phyloP scores from a whole-genome alignment of 345 rosid species.

The Pseudoturritis turrita region DNA sequence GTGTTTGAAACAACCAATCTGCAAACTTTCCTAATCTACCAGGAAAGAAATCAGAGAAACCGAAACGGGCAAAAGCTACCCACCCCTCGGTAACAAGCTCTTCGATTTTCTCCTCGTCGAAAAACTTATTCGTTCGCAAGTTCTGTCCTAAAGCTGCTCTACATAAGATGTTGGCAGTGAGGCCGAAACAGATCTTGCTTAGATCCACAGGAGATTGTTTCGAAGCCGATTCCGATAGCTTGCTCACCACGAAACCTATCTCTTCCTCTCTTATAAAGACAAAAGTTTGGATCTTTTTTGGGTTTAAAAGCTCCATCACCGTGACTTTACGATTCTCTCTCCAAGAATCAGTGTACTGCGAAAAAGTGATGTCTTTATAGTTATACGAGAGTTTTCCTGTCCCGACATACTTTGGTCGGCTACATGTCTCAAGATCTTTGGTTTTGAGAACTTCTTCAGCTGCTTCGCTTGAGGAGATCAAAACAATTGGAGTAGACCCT shows the following conservation, averaged over 20 bases:
- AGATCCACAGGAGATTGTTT: constrained; percentile 19
- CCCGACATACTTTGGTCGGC: constrained; percentile 29
- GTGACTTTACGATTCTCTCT: constrained; percentile 35
- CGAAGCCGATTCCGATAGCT: background rate
- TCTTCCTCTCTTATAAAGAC: constrained; percentile 39
- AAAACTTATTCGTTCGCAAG: constrained; percentile 12
- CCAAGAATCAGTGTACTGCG: constrained; percentile 37
- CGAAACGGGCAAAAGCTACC: constrained; percentile 19
- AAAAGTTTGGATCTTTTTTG: constrained; percentile 29
- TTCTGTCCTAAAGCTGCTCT: constrained; percentile 37
- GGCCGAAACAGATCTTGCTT: constrained; percentile 9
- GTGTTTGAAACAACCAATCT: constrained; percentile 31
- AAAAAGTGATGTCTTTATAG: constrained; percentile 34
- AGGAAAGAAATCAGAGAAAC: constrained; percentile 36
- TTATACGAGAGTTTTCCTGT: constrained; percentile 34
- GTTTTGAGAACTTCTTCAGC: constrained; percentile 36
- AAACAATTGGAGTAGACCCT: constrained; percentile 19
- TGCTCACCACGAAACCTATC: constrained; percentile 25
- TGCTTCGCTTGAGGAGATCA: constrained; percentile 37
- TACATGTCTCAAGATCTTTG: constrained; percentile 32
- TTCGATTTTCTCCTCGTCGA: constrained; percentile 4
- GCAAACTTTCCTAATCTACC: constrained; percentile 20
- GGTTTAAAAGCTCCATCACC: constrained; percentile 36
- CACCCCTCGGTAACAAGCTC: constrained; percentile 25
- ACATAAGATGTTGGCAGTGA: constrained; percentile 24